Base-by-base conservation (phyloP, 2,329 filamentous ascomycete genomes). In the Falciphora oryzae region DNA sequence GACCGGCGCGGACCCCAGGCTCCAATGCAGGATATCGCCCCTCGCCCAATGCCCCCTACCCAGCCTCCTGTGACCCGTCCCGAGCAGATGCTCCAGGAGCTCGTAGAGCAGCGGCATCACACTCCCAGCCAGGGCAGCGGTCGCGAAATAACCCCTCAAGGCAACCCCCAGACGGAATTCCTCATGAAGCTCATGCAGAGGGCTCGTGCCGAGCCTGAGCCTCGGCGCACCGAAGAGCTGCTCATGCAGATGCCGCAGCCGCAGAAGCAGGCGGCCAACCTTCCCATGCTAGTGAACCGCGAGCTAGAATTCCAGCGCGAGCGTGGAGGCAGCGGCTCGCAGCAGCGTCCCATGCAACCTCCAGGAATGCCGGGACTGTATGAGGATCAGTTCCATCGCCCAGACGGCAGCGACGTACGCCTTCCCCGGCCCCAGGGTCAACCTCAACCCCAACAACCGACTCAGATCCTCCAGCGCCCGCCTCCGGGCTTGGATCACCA, bases 101-200 rank as follows among this genome's bases (percentile, higher is more conserved):
- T 89, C 32, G 81, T 87, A 29, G 80, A 80, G 13, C 84, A 86
- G 70, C 85, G 86, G 61, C 84, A 86, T 68, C 81, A 81, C 56
- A 77, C 80, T 18, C 79, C 82, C 25, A 85, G 78, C 70, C 84
- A 85, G 66, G 75, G 78, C 53, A 80, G 78, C 22, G 74, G 73
- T 8, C 78, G 83, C 44, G 82, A 85, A 25, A 44, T 53, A 57
- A 28, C 53, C n/a, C 29, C 53, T 16, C 62, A 63, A 31, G 62
- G 56, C 50, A 63, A 63, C 35, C 25, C 31, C 70, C 91, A 94
- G 70, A 86, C 89, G n/a, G 90, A 96, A 68, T 93, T 95, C 73
- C 79, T 97, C 61, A 91, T 96, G 76, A 90, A 88, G 67, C 82
- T 97, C 35, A 95, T 97, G 91, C 86, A 89, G 69, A 75, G 76